Percentiles rank a stretch among this genome's conserved stretches.
Evolutionary conservation across 768 basidiomycete species (phyloP).

Genomic region (Rhizopogon rudus): DNA sequence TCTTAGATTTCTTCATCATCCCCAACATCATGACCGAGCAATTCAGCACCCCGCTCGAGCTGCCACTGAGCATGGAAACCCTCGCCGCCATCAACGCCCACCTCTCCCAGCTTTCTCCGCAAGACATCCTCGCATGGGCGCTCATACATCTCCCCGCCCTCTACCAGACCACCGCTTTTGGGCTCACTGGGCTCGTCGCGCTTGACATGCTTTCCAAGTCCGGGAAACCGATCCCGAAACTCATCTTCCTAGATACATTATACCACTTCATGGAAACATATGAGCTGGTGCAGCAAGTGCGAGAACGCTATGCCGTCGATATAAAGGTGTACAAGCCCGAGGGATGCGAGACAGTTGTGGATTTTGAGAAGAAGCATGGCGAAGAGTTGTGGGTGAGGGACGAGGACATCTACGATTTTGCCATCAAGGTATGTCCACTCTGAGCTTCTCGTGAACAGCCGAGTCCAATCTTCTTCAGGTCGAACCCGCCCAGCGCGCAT

Average conservation of each 20-base stretch:
- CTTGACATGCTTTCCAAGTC: slow-evolving; percentile 88
- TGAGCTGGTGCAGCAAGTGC: slow-evolving; percentile 80
- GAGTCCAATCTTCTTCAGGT: slow-evolving; percentile 39
- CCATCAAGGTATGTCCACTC: slow-evolving; percentile 67
- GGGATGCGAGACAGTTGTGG: slow-evolving; percentile 56
- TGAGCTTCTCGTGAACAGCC: background rate
- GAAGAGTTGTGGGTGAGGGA: slow-evolving; percentile 82
- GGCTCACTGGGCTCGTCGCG: slow-evolving; percentile 89
- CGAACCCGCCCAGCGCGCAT: slow-evolving; percentile 88
- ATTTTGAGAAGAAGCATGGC: slow-evolving; percentile 81
- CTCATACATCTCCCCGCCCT: slow-evolving; percentile 72
- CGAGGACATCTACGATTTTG: slow-evolving; percentile 85
- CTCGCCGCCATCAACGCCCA: slow-evolving; percentile 69
- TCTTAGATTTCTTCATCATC: background rate
- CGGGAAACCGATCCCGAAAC: slow-evolving; percentile 52
- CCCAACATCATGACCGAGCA: slow-evolving; percentile 6
- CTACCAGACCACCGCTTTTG: slow-evolving; percentile 95
- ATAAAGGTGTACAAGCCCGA: slow-evolving; percentile 79
- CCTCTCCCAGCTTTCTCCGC: slow-evolving; percentile 67
- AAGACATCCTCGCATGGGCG: slow-evolving; percentile 86
- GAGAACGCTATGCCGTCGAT: slow-evolving; percentile 63
- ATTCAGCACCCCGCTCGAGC: slow-evolving; percentile 41
- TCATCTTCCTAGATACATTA: slow-evolving; percentile 95
- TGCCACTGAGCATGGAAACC: slow-evolving; percentile 55
- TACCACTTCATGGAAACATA: slow-evolving; percentile 96